Evolutionary conservation across 2,329 filamentous ascomycete species (phyloP).

Genomic region (Claviceps sp.): DNA sequence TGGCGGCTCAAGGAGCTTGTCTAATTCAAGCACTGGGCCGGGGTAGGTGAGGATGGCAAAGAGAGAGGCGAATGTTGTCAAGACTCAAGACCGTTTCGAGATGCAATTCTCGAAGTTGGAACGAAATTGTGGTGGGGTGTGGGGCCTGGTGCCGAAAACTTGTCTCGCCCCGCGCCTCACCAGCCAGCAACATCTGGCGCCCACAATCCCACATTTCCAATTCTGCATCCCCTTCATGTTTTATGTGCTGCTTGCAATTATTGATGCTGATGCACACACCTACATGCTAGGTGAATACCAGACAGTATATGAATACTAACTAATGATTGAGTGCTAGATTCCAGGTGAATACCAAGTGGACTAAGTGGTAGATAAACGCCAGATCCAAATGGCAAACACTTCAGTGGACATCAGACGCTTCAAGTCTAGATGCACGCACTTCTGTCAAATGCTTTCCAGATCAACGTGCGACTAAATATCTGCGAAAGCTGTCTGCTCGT

Average conservation of each 20-base stretch:
- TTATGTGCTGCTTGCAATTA: not conserved
- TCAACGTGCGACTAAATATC: not conserved
- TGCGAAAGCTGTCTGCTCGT: not conserved
- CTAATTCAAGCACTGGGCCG: not conserved
- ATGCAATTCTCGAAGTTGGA: conserved; percentile 12
- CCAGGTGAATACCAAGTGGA: too few relatives aligned
- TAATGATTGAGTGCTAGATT: too few relatives aligned
- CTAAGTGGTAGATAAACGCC: too few relatives aligned
- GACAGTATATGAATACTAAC: too few relatives aligned
- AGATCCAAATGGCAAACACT: too few relatives aligned
- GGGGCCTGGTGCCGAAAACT: conserved; percentile 17
- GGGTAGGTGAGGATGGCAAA: not conserved
- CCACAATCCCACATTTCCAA: conserved; percentile 4
- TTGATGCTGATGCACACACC: not conserved
- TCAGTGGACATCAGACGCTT: not conserved
- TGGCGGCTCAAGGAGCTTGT: conserved; percentile 8
- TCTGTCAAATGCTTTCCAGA: not conserved
- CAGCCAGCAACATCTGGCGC: conserved; percentile 1
- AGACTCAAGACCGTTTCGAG: conserved; percentile 9
- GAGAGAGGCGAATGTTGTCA: not conserved
- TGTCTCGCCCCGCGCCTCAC: conserved; percentile 15
- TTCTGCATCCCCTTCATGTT: not conserved
- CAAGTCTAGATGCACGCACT: not conserved
- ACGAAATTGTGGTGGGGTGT: conserved; percentile 32
- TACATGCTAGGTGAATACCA: not conserved